Conservation (phyloP, 2,329 filamentous ascomycete species). For the Aurifilum marmelostoma region DNA sequence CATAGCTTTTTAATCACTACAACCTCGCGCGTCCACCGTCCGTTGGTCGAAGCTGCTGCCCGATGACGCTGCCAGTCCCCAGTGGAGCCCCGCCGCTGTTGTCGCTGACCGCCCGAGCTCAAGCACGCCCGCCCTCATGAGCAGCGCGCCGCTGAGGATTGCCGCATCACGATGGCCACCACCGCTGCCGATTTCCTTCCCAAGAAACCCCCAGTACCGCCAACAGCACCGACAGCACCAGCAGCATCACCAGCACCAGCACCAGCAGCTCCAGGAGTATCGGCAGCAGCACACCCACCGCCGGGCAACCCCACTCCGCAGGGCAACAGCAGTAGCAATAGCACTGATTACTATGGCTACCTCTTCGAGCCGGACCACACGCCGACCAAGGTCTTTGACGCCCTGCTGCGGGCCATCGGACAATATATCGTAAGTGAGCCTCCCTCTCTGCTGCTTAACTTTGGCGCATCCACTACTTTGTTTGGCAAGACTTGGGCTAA, state of each 20-base stretch:
- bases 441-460: not conserved
- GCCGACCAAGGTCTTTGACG: conserved; percentile 67
- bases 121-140: conserved; percentile 4
- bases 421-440: conserved; percentile 66
- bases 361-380: conserved; percentile 71
- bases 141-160: conserved; percentile 17
- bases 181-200: conserved; percentile 21
- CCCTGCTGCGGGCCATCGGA: conserved; percentile 69
- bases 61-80: conserved; percentile 21
- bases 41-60: conserved; percentile 16
- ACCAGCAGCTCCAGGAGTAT: not conserved
- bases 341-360: conserved; percentile 60
- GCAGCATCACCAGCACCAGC: not conserved
- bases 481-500: conserved; percentile 1
- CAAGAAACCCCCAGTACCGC: not conserved
- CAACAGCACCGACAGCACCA: not conserved
- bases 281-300: conserved; percentile 20
- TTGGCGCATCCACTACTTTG: too few species aligned
- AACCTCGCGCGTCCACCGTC: not conserved
- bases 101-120: conserved; percentile 11
- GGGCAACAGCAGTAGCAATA: conserved; percentile 19
- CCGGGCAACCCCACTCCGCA: conserved; percentile 33
- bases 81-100: conserved; percentile 15
- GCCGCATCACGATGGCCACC: conserved; percentile 24
- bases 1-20: not conserved